Evolutionary conservation across 208 protist genomes (phyloP).

Genomic region (Blechomonas ayalai): DNA sequence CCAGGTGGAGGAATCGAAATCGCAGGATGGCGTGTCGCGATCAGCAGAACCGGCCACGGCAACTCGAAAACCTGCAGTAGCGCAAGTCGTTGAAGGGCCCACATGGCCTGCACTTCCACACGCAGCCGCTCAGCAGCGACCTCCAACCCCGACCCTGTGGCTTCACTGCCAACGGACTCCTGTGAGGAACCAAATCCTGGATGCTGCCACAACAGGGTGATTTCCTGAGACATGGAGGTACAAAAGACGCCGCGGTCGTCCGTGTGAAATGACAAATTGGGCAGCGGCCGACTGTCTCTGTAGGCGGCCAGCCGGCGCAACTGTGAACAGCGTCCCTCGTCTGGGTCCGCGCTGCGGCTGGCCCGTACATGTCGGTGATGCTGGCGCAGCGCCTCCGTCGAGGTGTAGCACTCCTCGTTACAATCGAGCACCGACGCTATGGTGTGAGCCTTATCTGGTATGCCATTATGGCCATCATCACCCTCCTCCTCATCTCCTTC

Average conservation of each 20-base stretch:
- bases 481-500: background rate
- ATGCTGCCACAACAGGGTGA: conserved; percentile 39
- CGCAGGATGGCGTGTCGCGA: conserved; percentile 7
- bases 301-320: background rate
- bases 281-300: conserved; percentile 3
- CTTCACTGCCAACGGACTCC: background rate
- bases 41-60: conserved; percentile 34
- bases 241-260: conserved; percentile 86
- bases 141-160: no score
- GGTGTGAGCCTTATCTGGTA: background rate
- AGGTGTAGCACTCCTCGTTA: background rate
- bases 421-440: background rate
- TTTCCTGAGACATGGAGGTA: conserved; percentile 52
- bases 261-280: conserved; percentile 67
- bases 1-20: no score
- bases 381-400: conserved; percentile 6
- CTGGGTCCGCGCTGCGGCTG: background rate
- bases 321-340: background rate
- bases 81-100: conserved; percentile 38
- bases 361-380: conserved; percentile 3
- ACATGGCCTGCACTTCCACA: conserved; percentile 15
- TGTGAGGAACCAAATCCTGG: conserved; percentile 5
- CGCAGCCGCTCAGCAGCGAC: background rate
- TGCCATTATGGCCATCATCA: background rate
- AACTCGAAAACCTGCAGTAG: conserved; percentile 49